Evolutionary conservation across 1,284 basidiomycete species (phyloP), one percentile per base, ranked within the genome.

Genomic region (Sanghuangporus sanghuang): DNA sequence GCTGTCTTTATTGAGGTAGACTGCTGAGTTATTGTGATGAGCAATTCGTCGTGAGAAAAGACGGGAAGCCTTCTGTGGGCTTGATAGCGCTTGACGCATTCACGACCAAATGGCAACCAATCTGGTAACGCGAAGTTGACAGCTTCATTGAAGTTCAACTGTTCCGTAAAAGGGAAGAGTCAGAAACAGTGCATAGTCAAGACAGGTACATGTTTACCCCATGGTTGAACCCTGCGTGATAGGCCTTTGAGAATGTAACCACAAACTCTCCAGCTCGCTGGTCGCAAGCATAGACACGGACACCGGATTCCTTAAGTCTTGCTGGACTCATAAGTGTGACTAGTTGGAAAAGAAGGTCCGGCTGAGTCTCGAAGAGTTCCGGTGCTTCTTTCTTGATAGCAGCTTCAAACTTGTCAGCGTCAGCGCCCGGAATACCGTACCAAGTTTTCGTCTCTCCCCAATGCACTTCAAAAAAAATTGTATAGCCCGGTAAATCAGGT

Each of bases 381-480:
- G 97, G 97, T 5, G 97, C 97, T 73, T 97, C 95, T 59, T 84
- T 84, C 76, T 90, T 92, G 77, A 99, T 98, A 6, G 96, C 96
- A 18, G 91, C 88, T 78, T 99, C 97, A 71, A 99, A 98, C 75
- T 93, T 94, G 69, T 94, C 93, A 32, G 96, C 95, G 69, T 97
- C 92, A 61, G 86, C 86, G 27, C 93, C 97, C 1, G 97, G 96
- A 50, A 99, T 91, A 62, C 96, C 96, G 77, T 99, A 99, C 97
- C 97, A 99, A 0, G 96, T 99, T 81, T 99, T 99, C 50, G 96
- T 98, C 74, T 98, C 96, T 40, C 97, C 96, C 93, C 94, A 98
- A 74, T 98, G 96, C 92, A 96, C 95, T 96, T 70, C 48, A 75
- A 64, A 70, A 59, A 65, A 70, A 59, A 65, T 50, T 67, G 40